A percentile compares a stretch with the other conserved stretches of the same genome.
Conservation (phyloP, 2,329 filamentous ascomycete genomes). For the Pyrenophora teres region DNA sequence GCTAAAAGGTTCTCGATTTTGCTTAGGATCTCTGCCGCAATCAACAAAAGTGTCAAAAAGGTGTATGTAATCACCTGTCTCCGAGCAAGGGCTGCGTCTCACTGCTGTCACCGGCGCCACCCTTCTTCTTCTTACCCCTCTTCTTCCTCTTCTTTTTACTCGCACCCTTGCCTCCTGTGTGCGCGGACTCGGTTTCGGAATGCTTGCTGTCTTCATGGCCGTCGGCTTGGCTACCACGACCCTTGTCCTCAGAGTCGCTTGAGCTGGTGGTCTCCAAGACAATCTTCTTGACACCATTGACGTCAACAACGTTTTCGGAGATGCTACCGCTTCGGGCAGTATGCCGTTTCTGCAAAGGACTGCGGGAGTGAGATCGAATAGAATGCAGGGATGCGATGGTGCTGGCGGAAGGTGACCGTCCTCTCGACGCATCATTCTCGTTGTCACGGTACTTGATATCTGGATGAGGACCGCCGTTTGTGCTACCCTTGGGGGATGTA, state of each 20-base stretch:
- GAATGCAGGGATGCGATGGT: conserved; percentile 43
- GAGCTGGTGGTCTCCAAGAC: conserved; percentile 71
- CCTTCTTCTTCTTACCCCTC: conserved; percentile 46
- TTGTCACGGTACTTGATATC: conserved; percentile 22
- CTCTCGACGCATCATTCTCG: conserved; percentile 8
- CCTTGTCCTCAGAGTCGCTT: conserved; percentile 49
- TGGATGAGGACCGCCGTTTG: conserved; percentile 21
- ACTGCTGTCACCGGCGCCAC: conserved; percentile 28
- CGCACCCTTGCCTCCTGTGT: conserved; percentile 26
- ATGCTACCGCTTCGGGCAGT: conserved; percentile 74
- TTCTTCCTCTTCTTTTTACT: conserved; percentile 47
- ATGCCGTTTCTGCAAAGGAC: conserved; percentile 47
- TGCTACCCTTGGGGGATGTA: conserved; percentile 31
- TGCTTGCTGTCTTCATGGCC: conserved; percentile 26
- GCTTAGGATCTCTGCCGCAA: conserved; percentile 7
- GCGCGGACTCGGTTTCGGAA: conserved; percentile 29
- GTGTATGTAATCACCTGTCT: conserved; percentile 5
- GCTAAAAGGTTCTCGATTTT: neutral
- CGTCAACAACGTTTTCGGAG: conserved; percentile 76
- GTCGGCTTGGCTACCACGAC: conserved; percentile 22
- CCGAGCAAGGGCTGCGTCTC: conserved; percentile 43
- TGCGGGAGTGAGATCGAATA: conserved; percentile 26
- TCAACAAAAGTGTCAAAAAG: conserved; percentile 2
- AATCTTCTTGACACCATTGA: conserved; percentile 75
- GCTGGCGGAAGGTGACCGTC: conserved; percentile 33